Conservation (phyloP, 495 filamentous ascomycete species). For the Xylaria sp. region DNA sequence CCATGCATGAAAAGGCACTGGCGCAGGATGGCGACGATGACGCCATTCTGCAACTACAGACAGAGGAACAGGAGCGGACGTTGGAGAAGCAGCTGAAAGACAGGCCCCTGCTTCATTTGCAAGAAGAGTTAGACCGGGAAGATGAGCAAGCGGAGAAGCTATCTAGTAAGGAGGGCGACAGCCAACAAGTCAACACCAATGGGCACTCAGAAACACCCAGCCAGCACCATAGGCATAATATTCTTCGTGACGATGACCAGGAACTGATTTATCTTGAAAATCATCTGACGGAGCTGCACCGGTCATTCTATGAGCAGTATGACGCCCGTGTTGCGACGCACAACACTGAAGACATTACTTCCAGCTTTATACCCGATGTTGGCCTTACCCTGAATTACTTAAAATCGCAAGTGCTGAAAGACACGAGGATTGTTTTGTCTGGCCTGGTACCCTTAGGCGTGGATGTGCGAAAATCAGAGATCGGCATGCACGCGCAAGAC, state of each 20-base stretch:
- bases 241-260: slow-evolving; percentile 83
- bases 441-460: slow-evolving; percentile 83
- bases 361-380: slow-evolving; percentile 81
- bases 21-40: slow-evolving; percentile 74
- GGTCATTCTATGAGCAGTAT: slow-evolving; percentile 82
- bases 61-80: slow-evolving; percentile 80
- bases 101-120: slow-evolving; percentile 83
- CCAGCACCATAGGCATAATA: slow-evolving; percentile 67
- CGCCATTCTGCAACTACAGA: slow-evolving; percentile 73
- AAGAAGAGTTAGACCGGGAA: slow-evolving; percentile 85
- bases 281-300: slow-evolving; percentile 77
- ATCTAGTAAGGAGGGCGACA: slow-evolving; percentile 50
- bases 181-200: slow-evolving; percentile 32
- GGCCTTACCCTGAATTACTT: slow-evolving; percentile 79
- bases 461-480: slow-evolving; percentile 77
- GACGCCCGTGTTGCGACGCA: slow-evolving; percentile 52
- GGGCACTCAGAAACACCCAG: slow-evolving; percentile 42
- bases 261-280: slow-evolving; percentile 78
- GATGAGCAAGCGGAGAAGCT: slow-evolving; percentile 69
- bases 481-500: slow-evolving; percentile 79
- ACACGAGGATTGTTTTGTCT: slow-evolving; percentile 79
- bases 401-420: slow-evolving; percentile 73
- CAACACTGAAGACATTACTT: slow-evolving; percentile 32
- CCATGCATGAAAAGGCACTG: slow-evolving; percentile 50
- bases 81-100: slow-evolving; percentile 89